A percentile compares a stretch with the other conserved stretches of the same genome.
phyloP scores from a whole-genome alignment of 495 filamentous ascomycete genomes.

The Sporormia fimetaria region DNA sequence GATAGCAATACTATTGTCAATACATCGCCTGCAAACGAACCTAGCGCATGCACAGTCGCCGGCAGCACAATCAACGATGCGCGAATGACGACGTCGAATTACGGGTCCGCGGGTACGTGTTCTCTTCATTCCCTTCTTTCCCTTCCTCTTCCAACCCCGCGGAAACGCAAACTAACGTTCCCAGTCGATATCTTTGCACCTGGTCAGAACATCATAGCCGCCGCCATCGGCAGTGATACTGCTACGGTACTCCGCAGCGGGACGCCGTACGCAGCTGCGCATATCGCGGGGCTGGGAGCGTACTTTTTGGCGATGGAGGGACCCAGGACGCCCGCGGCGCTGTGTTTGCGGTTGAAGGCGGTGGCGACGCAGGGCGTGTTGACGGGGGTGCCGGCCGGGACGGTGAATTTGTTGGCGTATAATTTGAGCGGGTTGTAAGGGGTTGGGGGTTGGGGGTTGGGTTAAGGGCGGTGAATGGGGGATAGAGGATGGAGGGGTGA shows the following conservation, averaged over 20 bases:
- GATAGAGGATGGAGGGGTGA: no score
- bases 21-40: conserved; percentile 15
- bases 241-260: conserved; percentile 40
- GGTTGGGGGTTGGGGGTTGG: no score
- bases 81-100: conserved; percentile 30
- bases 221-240: conserved; percentile 6
- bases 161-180: no score
- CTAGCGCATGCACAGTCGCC: conserved; percentile 30
- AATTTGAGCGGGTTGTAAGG: conserved; percentile 12
- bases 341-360: conserved; percentile 9
- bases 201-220: conserved; percentile 1
- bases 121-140: background rate
- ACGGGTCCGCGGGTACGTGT: conserved; percentile 15
- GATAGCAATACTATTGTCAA: conserved; percentile 5
- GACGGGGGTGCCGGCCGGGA: conserved; percentile 10
- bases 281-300: conserved; percentile 44
- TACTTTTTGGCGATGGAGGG: conserved; percentile 16
- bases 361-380: conserved; percentile 13
- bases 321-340: conserved; percentile 1
- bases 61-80: conserved; percentile 28
- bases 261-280: conserved; percentile 51
- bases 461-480: no score
- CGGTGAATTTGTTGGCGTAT: conserved; percentile 13
- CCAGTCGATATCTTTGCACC: conserved; percentile 11
- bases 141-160: no score